phyloP scores from a whole-genome alignment of 2,329 filamentous ascomycete genomes.

The Apiospora pterosperma region DNA sequence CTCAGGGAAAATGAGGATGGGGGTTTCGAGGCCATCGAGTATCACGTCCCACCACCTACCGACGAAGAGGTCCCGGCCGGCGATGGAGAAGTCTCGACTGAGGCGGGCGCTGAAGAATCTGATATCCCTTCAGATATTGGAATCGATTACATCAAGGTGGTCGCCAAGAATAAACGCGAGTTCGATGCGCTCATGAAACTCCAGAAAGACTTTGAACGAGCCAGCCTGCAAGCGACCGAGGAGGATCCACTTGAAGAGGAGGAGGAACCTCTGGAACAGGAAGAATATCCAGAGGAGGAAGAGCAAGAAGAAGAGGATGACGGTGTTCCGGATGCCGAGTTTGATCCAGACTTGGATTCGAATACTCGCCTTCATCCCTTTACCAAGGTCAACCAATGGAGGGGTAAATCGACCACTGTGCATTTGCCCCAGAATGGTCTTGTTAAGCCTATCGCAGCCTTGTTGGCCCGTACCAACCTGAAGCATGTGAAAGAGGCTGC shows the following conservation, averaged over 20 bases:
- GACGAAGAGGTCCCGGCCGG: not conserved
- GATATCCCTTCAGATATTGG: conserved; percentile 29
- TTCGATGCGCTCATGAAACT: conserved; percentile 51
- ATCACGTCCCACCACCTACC: conserved; percentile 21
- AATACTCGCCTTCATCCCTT: conserved; percentile 66
- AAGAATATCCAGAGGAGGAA: conserved; percentile 26
- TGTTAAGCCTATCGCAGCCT: conserved; percentile 63
- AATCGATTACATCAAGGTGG: conserved; percentile 41
- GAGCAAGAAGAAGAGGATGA: conserved; percentile 24
- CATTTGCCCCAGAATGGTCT: conserved; percentile 69
- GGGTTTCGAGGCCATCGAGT: conserved; percentile 59
- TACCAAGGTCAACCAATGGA: conserved; percentile 71
- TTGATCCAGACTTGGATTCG: conserved; percentile 25
- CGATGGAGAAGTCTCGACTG: conserved; percentile 18
- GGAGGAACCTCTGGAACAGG: conserved; percentile 15
- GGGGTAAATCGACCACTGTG: conserved; percentile 70
- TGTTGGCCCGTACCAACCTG: conserved; percentile 66
- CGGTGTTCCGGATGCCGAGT: conserved; percentile 29
- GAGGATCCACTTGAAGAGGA: conserved; percentile 13
- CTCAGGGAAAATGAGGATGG: conserved; percentile 55
- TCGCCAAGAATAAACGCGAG: conserved; percentile 52
- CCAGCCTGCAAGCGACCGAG: conserved; percentile 28
- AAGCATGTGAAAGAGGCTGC: conserved; percentile 74
- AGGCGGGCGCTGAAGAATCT: conserved; percentile 11
- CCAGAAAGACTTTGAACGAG: conserved; percentile 54